Conservation (phyloP, 2,329 filamentous ascomycete genomes). For the Dothideomycetidae sp. region DNA sequence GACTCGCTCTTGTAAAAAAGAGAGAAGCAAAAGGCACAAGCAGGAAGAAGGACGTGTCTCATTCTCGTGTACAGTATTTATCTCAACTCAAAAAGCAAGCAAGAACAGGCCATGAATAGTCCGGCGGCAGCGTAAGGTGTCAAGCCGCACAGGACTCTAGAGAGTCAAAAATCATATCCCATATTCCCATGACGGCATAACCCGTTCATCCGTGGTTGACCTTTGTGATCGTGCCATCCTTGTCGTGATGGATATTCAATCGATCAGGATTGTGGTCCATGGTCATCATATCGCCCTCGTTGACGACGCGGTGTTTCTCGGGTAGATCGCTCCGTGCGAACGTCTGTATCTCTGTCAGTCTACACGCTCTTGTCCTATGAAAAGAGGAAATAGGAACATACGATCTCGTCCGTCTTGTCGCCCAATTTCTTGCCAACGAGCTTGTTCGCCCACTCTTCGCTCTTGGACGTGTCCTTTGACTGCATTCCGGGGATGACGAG, state of each 20-base stretch:
- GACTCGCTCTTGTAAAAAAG: no score
- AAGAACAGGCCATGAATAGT: no score
- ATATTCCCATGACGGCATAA: not conserved
- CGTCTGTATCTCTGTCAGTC: slow-evolving; percentile 23
- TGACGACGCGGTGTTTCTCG: slow-evolving; percentile 31
- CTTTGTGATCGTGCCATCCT: slow-evolving; percentile 35
- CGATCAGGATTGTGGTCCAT: slow-evolving; percentile 35
- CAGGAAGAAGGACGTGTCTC: no score
- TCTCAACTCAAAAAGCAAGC: not conserved
- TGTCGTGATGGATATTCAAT: slow-evolving; percentile 18
- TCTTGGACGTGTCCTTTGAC: slow-evolving; percentile 28
- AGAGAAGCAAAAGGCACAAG: no score
- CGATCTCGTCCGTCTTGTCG: slow-evolving; percentile 31
- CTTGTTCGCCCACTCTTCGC: slow-evolving; percentile 33
- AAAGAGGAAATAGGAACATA: slow-evolving; percentile 16
- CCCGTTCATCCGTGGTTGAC: slow-evolving; percentile 30
- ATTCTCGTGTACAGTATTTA: not conserved
- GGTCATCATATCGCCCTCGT: slow-evolving; percentile 32
- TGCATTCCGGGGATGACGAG: slow-evolving; percentile 36
- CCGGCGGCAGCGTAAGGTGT: not conserved
- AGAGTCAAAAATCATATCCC: not conserved
- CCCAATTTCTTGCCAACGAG: slow-evolving; percentile 39
- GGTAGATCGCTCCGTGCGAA: slow-evolving; percentile 38
- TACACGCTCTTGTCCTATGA: not conserved
- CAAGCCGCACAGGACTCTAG: no score